These are phyloP conservation scores for Thelonectria blattea DNA, from an alignment of 2,329 filamentous ascomycete species.

Conservation along the genomic window DNA sequence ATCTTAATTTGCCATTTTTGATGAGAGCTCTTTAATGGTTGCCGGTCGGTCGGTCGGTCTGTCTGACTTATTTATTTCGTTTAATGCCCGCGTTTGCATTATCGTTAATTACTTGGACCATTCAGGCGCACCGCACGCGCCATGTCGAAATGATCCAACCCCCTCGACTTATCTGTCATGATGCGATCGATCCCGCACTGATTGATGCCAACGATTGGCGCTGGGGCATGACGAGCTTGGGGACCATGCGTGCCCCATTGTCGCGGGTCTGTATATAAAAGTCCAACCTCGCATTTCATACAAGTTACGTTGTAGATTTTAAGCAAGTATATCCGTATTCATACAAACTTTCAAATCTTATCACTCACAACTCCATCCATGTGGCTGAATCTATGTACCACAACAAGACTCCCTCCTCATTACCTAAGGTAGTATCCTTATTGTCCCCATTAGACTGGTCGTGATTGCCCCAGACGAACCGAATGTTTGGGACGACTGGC, in stretches of 20 bases:
- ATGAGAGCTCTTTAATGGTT: conserved; percentile 5
- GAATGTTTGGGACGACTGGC: too few species aligned
- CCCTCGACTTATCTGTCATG: neutral
- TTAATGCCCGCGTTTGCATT: neutral
- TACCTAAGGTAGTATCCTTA: too few species aligned
- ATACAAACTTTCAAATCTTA: too few species aligned
- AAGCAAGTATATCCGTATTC: too few species aligned
- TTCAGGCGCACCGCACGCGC: neutral
- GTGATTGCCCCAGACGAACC: too few species aligned
- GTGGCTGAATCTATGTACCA: too few species aligned
- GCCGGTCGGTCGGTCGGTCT: neutral
- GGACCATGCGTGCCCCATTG: neutral
- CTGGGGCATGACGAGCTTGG: neutral
- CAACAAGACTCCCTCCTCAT: too few species aligned
- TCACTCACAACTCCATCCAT: too few species aligned
- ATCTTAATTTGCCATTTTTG: conserved; percentile 35
- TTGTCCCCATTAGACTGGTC: too few species aligned
- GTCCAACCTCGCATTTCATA: too few species aligned
- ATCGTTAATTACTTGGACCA: neutral
- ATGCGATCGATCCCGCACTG: conserved; percentile 7
- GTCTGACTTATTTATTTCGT: conserved; percentile 10
- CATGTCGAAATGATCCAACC: neutral
- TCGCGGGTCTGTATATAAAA: too few species aligned
- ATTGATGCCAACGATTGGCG: neutral
- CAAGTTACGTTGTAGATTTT: too few species aligned